Percentiles rank a stretch among this genome's conserved stretches.
phyloP scores from a whole-genome alignment of 257 asterid genomes.

The Thymus quinquecostatus region DNA sequence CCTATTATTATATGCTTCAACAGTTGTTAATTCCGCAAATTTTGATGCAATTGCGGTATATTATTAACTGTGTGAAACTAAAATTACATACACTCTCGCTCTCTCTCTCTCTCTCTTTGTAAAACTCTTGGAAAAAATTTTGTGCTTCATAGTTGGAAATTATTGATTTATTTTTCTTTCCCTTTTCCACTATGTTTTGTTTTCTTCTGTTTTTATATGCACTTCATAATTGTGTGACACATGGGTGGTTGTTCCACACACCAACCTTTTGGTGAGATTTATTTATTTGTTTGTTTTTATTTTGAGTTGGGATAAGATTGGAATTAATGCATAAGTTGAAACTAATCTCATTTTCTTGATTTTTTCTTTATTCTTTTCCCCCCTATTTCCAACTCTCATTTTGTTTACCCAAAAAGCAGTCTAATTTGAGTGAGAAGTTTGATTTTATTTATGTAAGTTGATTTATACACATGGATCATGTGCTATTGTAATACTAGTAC shows the following conservation, averaged over 20 bases:
- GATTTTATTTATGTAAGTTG: not conserved
- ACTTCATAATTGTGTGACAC: constrained; percentile 24
- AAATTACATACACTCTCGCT: constrained; percentile 20
- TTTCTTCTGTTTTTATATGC: not conserved
- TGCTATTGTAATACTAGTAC: not conserved
- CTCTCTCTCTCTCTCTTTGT: too few relatives aligned
- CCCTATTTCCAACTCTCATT: not conserved
- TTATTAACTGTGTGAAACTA: constrained; percentile 23
- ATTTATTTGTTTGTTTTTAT: too few relatives aligned
- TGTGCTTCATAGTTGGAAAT: constrained; percentile 18
- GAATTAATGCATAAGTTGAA: constrained; percentile 21
- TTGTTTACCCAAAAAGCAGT: not conserved
- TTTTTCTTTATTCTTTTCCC: not conserved
- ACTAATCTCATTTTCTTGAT: not conserved
- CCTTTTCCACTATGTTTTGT: not conserved
- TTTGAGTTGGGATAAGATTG: constrained; percentile 14
- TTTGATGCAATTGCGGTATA: constrained; percentile 57
- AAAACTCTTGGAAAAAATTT: too few relatives aligned
- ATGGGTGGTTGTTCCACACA: constrained; percentile 23
- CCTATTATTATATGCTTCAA: constrained; percentile 17
- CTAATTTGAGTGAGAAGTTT: not conserved
- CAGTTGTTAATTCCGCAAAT: constrained; percentile 41
- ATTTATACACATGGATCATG: not conserved
- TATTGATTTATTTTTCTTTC: constrained; percentile 11
- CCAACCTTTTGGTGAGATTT: constrained; percentile 9